A percentile compares a stretch with the other conserved stretches of the same genome.
Conservation (phyloP, 768 basidiomycete genomes). For the Podaxis pistillaris region DNA sequence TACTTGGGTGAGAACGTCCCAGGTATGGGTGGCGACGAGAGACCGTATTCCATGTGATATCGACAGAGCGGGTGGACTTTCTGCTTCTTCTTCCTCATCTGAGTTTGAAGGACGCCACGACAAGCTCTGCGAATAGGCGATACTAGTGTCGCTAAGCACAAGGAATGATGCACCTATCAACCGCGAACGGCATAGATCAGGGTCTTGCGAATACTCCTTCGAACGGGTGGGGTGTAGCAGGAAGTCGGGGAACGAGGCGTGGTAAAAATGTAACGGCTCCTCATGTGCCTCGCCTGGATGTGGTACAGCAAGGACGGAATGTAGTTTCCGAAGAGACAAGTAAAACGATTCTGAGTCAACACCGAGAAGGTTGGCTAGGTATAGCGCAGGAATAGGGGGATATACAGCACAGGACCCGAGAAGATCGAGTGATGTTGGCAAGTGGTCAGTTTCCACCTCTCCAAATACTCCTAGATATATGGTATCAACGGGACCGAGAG, state of each 20-base stretch:
- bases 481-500: not conserved
- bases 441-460: not conserved
- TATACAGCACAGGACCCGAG: not conserved
- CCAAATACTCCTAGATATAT: not conserved
- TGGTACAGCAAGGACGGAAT: not conserved
- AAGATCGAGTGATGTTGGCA: not conserved
- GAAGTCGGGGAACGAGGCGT: not conserved
- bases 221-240: not conserved
- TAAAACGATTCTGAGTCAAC: not conserved
- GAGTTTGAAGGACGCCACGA: not conserved
- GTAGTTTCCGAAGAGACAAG: not conserved
- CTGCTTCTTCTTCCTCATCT: not conserved
- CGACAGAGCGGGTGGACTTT: not conserved
- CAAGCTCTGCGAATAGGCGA: not conserved
- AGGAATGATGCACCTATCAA: not conserved
- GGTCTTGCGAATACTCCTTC: not conserved
- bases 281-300: not conserved
- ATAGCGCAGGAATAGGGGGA: not conserved
- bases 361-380: not conserved
- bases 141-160: not conserved
- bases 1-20: not conserved
- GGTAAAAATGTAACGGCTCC: not conserved
- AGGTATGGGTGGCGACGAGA: not conserved
- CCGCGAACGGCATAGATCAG: no score
- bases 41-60: not conserved